phyloP scores from a whole-genome alignment of 352 stramenopile genomes.

The Phytophthora lateralis region DNA sequence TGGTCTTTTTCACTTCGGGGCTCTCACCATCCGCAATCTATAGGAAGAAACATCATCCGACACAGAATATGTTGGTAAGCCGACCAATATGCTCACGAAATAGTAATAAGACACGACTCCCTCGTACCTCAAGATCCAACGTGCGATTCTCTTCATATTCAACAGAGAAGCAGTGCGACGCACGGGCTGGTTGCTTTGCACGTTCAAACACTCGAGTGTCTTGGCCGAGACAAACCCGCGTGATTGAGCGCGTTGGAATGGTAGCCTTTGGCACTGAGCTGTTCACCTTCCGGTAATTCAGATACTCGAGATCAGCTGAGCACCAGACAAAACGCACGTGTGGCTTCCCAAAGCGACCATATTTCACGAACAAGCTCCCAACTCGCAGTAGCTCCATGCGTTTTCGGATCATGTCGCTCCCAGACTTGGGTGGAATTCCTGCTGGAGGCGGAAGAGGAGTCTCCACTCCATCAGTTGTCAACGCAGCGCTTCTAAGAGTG shows the following conservation, averaged over 20 bases:
- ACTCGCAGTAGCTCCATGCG: slow-evolving; percentile 75
- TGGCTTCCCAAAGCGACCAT: slow-evolving; percentile 72
- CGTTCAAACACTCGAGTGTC: slow-evolving; percentile 69
- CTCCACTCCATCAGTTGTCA: slow-evolving; percentile 8
- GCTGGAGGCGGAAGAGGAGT: not conserved
- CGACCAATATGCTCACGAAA: not conserved
- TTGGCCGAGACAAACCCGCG: slow-evolving; percentile 49
- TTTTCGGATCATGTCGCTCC: slow-evolving; percentile 64
- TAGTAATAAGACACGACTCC: not conserved
- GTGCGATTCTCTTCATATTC: slow-evolving; percentile 78
- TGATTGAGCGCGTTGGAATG: slow-evolving; percentile 61
- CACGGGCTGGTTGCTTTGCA: slow-evolving; percentile 50
- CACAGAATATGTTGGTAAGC: not conserved
- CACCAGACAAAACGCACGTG: slow-evolving; percentile 87
- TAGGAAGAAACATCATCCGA: not conserved
- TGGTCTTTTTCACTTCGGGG: slow-evolving; percentile 61
- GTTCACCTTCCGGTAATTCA: slow-evolving; percentile 72
- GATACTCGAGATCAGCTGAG: slow-evolving; percentile 71
- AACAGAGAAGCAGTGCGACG: slow-evolving; percentile 75
- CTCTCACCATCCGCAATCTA: slow-evolving; percentile 73
- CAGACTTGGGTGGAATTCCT: slow-evolving; percentile 30
- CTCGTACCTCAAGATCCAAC: slow-evolving; percentile 71
- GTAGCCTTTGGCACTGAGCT: slow-evolving; percentile 54
- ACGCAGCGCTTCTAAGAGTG: slow-evolving; percentile 14
- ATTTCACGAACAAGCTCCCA: slow-evolving; percentile 82